Conservation (phyloP, 1,284 basidiomycete genomes). For the Rhodotorula sp. region DNA sequence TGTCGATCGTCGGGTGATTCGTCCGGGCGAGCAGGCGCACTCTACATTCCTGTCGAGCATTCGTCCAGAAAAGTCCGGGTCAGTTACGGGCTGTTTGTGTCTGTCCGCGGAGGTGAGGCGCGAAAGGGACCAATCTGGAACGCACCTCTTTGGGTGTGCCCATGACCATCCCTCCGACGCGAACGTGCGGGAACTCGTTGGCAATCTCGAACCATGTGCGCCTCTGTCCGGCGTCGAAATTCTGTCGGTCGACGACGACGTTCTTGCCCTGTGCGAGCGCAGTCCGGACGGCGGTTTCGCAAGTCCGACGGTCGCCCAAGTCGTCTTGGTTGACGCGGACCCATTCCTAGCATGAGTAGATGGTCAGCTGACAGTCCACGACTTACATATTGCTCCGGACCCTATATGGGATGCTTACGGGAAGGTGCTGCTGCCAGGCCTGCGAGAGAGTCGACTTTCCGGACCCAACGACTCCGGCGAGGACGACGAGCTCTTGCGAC, state of each 20-base stretch:
- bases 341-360: conserved; percentile 23
- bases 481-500: conserved; percentile 20
- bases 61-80: too few species aligned
- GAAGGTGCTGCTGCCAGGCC: conserved; percentile 7
- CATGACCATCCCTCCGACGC: conserved; percentile 41
- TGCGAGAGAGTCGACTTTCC: conserved; percentile 40
- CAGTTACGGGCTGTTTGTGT: too few species aligned
- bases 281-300: conserved; percentile 23
- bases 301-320: conserved; percentile 29
- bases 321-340: conserved; percentile 41
- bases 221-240: conserved; percentile 42
- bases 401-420: neutral
- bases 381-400: too few species aligned
- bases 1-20: conserved; percentile 41
- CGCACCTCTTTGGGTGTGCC: conserved; percentile 28
- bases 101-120: neutral
- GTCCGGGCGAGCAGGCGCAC: conserved; percentile 24
- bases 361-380: neutral
- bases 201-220: conserved; percentile 41
- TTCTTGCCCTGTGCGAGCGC: conserved; percentile 22
- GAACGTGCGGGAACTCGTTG: conserved; percentile 24
- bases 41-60: conserved; percentile 26
- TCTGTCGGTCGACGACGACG: conserved; percentile 44
- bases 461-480: conserved; percentile 39
- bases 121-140: too few species aligned